Base-by-base conservation (phyloP, 2,329 filamentous ascomycete genomes). In the Ceratocystis harringtonii region DNA sequence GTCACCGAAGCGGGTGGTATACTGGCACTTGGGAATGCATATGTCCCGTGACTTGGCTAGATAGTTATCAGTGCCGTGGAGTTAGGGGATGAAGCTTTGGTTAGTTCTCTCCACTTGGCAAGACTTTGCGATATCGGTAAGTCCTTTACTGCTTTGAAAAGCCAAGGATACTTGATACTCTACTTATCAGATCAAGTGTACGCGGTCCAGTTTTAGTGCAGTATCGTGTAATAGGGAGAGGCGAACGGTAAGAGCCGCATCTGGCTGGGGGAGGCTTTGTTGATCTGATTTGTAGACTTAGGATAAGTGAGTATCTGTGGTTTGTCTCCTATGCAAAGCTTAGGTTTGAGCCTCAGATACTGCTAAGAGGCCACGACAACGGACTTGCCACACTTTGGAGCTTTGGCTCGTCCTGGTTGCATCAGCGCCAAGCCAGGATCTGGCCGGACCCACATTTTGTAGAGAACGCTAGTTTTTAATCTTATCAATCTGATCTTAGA, bases 401-500 rank as follows among this genome's bases (percentile, higher is more conserved):
- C 55, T 32, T 58, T 58, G 25, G 15, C 55, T 32, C 30, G 55
- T n/a, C 12, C 55, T 57, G 17, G 52, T 10, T 15, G 52, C 10
- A 19, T 41, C 36, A 41, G 36, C 48, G 48, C 48, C n/a, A 52
- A 52, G 48, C 7, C 22, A 52, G 45, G n/a, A 52, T 41, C 36
- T 12, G 48, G 2, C 25, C 7, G 12, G 55, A 1, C 55, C 55
- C 55, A 58, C 22, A 4, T 63, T 30, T 32, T 6, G 3, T 7
- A 41, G 61, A 22, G 41, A 41, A 44, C 41, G 50, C 60, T 22
- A 58, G 28, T 10, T 48, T 30, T 50, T 66, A 74, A 78, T 78
- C 77, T 78, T 77, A 78, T 78, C 76, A 78, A 78, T 78, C 76
- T 71, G 72, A 77, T 76, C 73, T 73, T 57, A 36, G 2, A 36